phyloP scores from a whole-genome alignment of 768 basidiomycete genomes.

The Leccinum ochraceum region DNA sequence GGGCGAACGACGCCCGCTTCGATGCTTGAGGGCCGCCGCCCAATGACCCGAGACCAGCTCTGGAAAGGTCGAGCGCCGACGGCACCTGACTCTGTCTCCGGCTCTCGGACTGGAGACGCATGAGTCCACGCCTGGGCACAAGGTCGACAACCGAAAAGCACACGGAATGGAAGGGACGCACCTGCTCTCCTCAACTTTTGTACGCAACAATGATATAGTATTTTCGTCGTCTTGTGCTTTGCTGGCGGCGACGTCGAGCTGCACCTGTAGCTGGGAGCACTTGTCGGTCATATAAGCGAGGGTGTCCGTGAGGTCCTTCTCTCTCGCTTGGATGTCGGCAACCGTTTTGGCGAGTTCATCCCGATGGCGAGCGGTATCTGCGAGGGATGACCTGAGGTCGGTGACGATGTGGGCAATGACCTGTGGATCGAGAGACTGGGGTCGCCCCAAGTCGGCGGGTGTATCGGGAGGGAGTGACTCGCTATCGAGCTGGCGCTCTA shows the following conservation, averaged over 20 bases:
- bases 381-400: constrained; percentile 65
- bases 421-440: constrained; percentile 66
- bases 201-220: constrained; percentile 69
- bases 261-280: constrained; percentile 57
- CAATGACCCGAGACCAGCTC: constrained; percentile 41
- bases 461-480: constrained; percentile 58
- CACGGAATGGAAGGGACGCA: constrained; percentile 32
- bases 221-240: constrained; percentile 74
- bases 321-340: constrained; percentile 48
- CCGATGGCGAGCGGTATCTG: constrained; percentile 67
- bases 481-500: constrained; percentile 72
- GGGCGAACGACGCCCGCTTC: constrained; percentile 76
- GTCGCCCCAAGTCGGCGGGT: constrained; percentile 36
- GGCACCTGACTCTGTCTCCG: constrained; percentile 58
- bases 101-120: constrained; percentile 82
- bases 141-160: constrained; percentile 7
- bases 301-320: constrained; percentile 63
- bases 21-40: constrained; percentile 51
- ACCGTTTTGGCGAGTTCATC: constrained; percentile 63
- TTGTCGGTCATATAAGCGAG: constrained; percentile 66
- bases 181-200: constrained; percentile 91
- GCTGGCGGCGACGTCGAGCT: constrained; percentile 49
- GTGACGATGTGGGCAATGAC: constrained; percentile 77
- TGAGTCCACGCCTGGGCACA: constrained; percentile 67
- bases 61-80: constrained; percentile 55